Evolutionary conservation across 805 yeast genomes (phyloP), one percentile per base, ranked within the genome.

Genomic region (Nakazawaea pomicola): DNA sequence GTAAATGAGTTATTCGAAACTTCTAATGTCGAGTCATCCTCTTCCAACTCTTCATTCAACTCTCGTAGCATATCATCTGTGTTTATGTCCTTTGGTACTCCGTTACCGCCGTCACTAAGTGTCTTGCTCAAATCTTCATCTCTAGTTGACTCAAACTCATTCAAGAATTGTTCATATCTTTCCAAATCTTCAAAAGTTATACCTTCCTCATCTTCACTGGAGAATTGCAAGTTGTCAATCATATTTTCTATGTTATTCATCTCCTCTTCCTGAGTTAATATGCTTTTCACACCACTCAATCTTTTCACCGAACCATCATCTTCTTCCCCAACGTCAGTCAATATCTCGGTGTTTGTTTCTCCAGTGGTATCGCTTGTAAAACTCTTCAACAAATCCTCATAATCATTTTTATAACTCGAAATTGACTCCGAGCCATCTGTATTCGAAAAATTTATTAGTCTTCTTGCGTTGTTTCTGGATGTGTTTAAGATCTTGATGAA

Each of bases 61-160:
- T 27, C 38, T 21, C 14, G 21, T 6, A 39, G 14, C 6, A 38
- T 9, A 8, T 38, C 14, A 7, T 17, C 8, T 17, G 41, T 38
- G 7, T 38, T 29, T 9, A 38, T 15, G 4, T 29, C 17, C 7
- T 6, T 18, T 15, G 27, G 10, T 8, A 23, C 25, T 23, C 10
- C 25, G 15, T 9, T 20, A 6, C 9, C 29, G 14, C 4, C 18
- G 9, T 6, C 25, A 6, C 8, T 11, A 4, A 3, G 18, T 5
- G 24, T 27, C 18, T 24, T 27, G 15, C 19, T n/a, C n/a, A 17
- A 6, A 6, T 39, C 38, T 18, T 40, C 43, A 6, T 40, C 43
- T 40, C 43, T 40, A 29, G 43, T 40, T 6, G 43, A 40, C 18
- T 40, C 43, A 20, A 40, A 40, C 29, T 40, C 43, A 28, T 29